Percentiles rank a stretch among this genome's conserved stretches.
phyloP scores from a whole-genome alignment of 257 asterid genomes.

The Fraxinus cuspidata region DNA sequence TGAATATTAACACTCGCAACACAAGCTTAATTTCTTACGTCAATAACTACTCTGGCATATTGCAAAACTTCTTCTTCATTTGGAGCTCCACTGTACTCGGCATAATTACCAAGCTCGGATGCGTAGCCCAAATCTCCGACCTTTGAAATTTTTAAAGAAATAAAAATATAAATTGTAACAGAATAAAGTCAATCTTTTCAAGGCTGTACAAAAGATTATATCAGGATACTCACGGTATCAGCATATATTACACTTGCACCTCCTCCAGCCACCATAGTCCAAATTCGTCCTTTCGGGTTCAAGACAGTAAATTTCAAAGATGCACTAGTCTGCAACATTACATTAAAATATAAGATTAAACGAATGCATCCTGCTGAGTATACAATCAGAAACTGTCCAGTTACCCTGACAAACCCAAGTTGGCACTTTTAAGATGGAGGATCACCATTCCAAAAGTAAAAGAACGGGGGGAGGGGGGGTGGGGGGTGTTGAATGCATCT shows the following conservation, averaged over 20 bases:
- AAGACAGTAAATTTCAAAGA: slow-evolving; percentile 88
- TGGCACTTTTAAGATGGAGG: background rate
- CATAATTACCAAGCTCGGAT: slow-evolving; percentile 92
- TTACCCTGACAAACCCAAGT: background rate
- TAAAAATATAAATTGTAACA: background rate
- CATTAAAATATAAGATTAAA: slow-evolving; percentile 3
- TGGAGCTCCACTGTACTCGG: slow-evolving; percentile 98
- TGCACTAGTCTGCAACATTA: slow-evolving; percentile 79
- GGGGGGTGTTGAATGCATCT: background rate
- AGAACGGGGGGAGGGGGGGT: background rate
- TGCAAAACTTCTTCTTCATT: slow-evolving; percentile 93
- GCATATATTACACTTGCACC: slow-evolving; percentile 98
- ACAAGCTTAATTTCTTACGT: slow-evolving; percentile 52
- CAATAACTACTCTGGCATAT: slow-evolving; percentile 89
- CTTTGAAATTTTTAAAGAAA: slow-evolving; percentile 28
- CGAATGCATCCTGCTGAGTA: background rate
- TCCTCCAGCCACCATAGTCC: slow-evolving; percentile 99
- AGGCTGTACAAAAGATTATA: slow-evolving; percentile 14
- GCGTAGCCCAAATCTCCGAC: slow-evolving; percentile 95
- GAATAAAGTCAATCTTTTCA: background rate
- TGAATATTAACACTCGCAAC: background rate
- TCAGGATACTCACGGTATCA: slow-evolving; percentile 68
- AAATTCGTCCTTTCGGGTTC: slow-evolving; percentile 94
- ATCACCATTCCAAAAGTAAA: slow-evolving; percentile 8
- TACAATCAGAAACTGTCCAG: background rate